Base-by-base conservation (phyloP, 1,284 basidiomycete species). In the Polyporus tsugae region DNA sequence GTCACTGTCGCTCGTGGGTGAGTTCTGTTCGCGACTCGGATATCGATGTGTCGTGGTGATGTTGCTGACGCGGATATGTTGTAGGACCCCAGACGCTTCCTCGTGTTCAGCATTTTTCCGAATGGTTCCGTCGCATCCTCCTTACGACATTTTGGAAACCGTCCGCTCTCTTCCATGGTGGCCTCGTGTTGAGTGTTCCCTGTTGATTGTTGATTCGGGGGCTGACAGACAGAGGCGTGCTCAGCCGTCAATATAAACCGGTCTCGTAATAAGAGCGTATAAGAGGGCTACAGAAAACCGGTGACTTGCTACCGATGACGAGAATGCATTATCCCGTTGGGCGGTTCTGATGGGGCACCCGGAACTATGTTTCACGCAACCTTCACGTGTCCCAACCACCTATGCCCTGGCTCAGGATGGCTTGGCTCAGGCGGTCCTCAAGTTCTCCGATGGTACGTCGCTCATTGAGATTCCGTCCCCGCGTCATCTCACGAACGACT, bases 31-130 rank as follows among this genome's bases (percentile, higher is more conserved):
- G 29, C 29, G 29, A 29, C 17, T 33, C 17, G 52, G 29, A 55
- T 55, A 55, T 55, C 52, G 52, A 35, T 35, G 22, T 52, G 46
- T 52, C 22, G 46, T 52, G 25, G 46, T 52, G 46, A 55, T 55
- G 52, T 55, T 55, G 52, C 52, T 55, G 52, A 33, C 52, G 52
- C 33, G 22, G 9, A 55, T 55, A 33, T 55, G 52, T 55, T 35
- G 52, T 29, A 22, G 52, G 52, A 55, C 52, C 52, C 52, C 52
- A 55, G 15, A 55, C 17, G 15, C 33, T 55, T 55, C 52, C 29
- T 55, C 52, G 52, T 35, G 52, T 55, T 19, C 52, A 17, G 13
- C 15, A 25, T 53, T 35, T 55, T 35, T 55, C 33, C 52, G 52
- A 19, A 35, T 55, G 52, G 15, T 55, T 55, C 52, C 52, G 52